A percentile compares a stretch with the other conserved stretches of the same genome.
Evolutionary conservation across 306 rosid genomes (phyloP).

Genomic region (Castanea sativa): DNA sequence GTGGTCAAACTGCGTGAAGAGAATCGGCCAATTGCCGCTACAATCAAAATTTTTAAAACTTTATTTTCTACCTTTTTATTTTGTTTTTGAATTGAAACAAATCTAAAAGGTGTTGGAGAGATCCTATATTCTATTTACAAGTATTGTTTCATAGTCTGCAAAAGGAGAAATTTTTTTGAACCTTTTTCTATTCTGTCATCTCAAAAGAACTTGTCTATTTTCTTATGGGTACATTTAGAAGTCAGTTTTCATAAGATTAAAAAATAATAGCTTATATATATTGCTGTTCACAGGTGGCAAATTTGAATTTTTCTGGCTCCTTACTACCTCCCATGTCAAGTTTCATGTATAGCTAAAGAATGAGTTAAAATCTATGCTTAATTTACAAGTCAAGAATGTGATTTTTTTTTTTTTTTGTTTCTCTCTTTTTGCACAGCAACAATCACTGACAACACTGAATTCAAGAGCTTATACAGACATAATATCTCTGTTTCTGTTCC

Average conservation of each 20-base stretch:
- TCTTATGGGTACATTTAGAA: neutral
- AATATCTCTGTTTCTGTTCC: constrained; percentile 67
- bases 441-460: constrained; percentile 51
- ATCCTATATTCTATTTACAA: too few species aligned
- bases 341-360: neutral
- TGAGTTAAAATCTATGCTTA: too few species aligned
- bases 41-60: neutral
- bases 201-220: neutral
- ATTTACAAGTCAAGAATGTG: neutral
- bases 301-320: neutral
- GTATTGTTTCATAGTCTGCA: neutral
- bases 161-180: neutral
- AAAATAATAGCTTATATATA: neutral
- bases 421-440: constrained; percentile 32
- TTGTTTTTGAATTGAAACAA: too few species aligned
- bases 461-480: constrained; percentile 74
- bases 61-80: too few species aligned
- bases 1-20: too few species aligned
- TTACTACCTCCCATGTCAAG: neutral
- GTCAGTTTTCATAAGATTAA: neutral
- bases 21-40: too few species aligned
- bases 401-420: constrained; percentile 1
- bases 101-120: too few species aligned
- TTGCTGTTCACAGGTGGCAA: neutral
- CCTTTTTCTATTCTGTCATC: neutral